phyloP scores from a whole-genome alignment of 345 rosid genomes.

The Reutealis trisperma region DNA sequence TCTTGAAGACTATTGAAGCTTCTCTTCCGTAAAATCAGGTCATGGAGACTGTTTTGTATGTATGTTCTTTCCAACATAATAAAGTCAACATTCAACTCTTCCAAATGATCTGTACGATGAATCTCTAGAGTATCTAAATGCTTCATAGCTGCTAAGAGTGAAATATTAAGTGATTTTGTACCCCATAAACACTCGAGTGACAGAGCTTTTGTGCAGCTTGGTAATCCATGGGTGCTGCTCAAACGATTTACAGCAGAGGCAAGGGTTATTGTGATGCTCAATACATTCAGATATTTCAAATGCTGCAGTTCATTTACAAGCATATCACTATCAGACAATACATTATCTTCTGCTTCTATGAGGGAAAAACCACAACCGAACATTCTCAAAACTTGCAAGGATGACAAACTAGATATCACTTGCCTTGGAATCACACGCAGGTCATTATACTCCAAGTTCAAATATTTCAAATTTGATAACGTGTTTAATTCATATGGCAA shows the following conservation, averaged over 20 bases:
- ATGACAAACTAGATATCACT: conserved; percentile 13
- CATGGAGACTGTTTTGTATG: too few species aligned
- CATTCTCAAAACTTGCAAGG: conserved; percentile 15
- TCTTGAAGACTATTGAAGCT: background rate
- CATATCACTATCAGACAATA: background rate
- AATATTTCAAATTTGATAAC: background rate
- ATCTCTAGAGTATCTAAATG: background rate
- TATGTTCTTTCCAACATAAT: background rate
- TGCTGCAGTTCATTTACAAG: conserved; percentile 11
- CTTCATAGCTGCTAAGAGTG: background rate
- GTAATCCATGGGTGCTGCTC: background rate
- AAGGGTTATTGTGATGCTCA: conserved; percentile 5
- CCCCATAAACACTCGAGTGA: background rate
- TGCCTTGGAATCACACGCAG: background rate
- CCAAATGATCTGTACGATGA: background rate
- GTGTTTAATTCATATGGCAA: background rate
- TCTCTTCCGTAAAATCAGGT: background rate
- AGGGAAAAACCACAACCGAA: background rate
- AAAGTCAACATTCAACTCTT: background rate
- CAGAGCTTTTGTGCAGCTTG: background rate
- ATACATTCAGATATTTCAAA: conserved; percentile 5
- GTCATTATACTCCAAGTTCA: conserved; percentile 7
- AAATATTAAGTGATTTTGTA: background rate
- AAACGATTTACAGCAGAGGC: background rate
- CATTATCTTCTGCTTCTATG: background rate